A percentile compares a stretch with the other conserved stretches of the same genome.
Evolutionary conservation across 441 rosid species (phyloP).

Genomic region (Iberis amara): DNA sequence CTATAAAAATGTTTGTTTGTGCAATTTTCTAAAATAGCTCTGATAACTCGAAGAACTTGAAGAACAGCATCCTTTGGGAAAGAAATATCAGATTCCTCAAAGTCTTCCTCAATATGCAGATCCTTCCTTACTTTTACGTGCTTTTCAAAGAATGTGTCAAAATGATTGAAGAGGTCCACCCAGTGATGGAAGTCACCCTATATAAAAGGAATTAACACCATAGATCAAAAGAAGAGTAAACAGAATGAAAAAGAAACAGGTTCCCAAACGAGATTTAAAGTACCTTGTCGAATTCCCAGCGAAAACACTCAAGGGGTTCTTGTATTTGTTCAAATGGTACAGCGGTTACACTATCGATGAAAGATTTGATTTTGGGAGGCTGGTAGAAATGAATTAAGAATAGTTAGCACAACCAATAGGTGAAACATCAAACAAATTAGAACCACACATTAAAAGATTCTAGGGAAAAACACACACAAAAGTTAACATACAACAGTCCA

Average conservation of each 20-base stretch:
- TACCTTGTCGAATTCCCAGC: slow-evolving; percentile 96
- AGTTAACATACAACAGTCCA: no score
- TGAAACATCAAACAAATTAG: slow-evolving; percentile 4
- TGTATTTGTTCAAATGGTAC: slow-evolving; percentile 73
- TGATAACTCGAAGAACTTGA: slow-evolving; percentile 86
- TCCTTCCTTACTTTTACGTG: slow-evolving; percentile 81
- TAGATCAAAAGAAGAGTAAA: slow-evolving; percentile 25
- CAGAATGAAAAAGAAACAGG: slow-evolving; percentile 4
- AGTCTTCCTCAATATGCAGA: slow-evolving; percentile 68
- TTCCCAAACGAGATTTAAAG: slow-evolving; percentile 9
- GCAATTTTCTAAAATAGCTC: slow-evolving; percentile 90
- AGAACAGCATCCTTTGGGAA: slow-evolving; percentile 88
- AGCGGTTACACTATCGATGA: slow-evolving; percentile 63
- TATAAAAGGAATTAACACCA: slow-evolving; percentile 22
- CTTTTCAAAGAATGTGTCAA: slow-evolving; percentile 91
- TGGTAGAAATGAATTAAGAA: slow-evolving; percentile 35
- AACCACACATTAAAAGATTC: slow-evolving; percentile 2
- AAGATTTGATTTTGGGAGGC: slow-evolving; percentile 91
- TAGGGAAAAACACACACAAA: no score
- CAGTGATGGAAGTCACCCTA: slow-evolving; percentile 99
- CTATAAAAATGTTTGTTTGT: slow-evolving; percentile 87
- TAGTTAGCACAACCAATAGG: slow-evolving; percentile 11
- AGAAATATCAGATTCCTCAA: slow-evolving; percentile 65
- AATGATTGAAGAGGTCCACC: slow-evolving; percentile 93
- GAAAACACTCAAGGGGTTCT: slow-evolving; percentile 65